These are phyloP conservation scores for Boletus calvinii DNA, from an alignment of 1,284 basidiomycete species.

Conservation along the genomic window DNA sequence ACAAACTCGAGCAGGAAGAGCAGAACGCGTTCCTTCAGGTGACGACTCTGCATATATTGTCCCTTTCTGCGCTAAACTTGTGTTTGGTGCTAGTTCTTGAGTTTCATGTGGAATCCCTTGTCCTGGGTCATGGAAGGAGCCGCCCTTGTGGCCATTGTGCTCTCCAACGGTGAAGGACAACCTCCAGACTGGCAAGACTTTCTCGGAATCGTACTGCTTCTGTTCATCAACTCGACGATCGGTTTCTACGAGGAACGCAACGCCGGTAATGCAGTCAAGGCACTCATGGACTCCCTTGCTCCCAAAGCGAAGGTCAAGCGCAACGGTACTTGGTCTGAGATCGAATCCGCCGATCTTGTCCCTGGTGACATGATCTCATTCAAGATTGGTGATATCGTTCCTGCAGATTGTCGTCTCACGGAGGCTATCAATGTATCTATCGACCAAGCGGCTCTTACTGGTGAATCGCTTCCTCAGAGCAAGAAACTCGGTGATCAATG, in stretches of 20 bases:
- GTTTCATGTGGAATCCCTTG: conserved; percentile 98
- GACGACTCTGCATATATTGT: background rate
- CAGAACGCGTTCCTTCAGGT: conserved; percentile 87
- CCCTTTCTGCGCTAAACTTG: background rate
- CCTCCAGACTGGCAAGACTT: conserved; percentile 98
- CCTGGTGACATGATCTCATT: conserved; percentile 94
- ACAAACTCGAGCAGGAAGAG: conserved; percentile 91
- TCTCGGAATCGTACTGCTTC: conserved; percentile 90
- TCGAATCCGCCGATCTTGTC: conserved; percentile 85
- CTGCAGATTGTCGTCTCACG: conserved; percentile 92
- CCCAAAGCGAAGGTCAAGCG: conserved; percentile 95
- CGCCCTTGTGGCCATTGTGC: conserved; percentile 92
- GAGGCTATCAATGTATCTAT: conserved; percentile 96
- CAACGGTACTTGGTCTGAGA: conserved; percentile 79
- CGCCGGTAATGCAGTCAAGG: conserved; percentile 98
- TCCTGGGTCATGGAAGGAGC: conserved; percentile 99
- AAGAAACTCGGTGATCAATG: conserved; percentile 95
- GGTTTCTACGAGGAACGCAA: conserved; percentile 98
- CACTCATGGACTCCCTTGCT: conserved; percentile 97
- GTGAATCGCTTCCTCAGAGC: conserved; percentile 88
- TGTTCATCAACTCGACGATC: conserved; percentile 94
- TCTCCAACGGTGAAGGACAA: conserved; percentile 87
- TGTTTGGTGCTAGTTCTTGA: conserved; percentile 70
- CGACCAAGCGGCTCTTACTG: conserved; percentile 95
- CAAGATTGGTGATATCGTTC: conserved; percentile 98